Conservation (phyloP, 495 filamentous ascomycete genomes). For the Xylaria cubensis region DNA sequence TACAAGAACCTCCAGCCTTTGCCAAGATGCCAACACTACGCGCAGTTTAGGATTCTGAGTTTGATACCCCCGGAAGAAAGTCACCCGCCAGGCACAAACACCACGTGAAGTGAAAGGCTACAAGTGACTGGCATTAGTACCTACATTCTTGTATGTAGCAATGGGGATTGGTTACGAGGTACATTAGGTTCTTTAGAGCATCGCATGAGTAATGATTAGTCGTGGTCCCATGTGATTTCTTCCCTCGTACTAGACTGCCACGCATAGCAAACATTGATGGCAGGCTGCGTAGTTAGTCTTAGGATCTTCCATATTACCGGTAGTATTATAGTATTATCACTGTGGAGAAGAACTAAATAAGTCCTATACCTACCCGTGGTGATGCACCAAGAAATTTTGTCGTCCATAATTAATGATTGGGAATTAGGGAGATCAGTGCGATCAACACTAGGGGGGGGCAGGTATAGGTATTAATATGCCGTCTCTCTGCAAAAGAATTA, state of each 20-base stretch:
- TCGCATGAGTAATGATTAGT: not conserved
- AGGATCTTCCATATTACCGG: not conserved
- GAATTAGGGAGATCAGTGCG: no score
- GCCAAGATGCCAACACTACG: not conserved
- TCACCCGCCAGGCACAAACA: not conserved
- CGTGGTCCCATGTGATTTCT: not conserved
- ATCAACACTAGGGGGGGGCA: no score
- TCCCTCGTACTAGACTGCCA: not conserved
- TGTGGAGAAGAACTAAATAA: no score
- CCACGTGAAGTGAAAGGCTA: not conserved
- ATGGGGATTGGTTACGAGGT: not conserved
- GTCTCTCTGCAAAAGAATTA: not conserved
- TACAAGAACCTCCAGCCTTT: not conserved
- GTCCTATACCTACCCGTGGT: no score
- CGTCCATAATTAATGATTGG: no score
- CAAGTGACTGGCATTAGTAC: not conserved
- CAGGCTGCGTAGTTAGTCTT: not conserved
- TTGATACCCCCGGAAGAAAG: not conserved
- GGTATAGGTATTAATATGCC: not conserved
- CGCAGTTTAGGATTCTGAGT: not conserved
- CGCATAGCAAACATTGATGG: not conserved
- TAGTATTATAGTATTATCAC: no score
- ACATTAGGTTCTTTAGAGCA: not conserved
- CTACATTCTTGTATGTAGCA: not conserved
- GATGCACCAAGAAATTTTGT: no score